Evolutionary conservation across 805 yeast genomes (phyloP).

Genomic region (Cyberlindnera meyerae): DNA sequence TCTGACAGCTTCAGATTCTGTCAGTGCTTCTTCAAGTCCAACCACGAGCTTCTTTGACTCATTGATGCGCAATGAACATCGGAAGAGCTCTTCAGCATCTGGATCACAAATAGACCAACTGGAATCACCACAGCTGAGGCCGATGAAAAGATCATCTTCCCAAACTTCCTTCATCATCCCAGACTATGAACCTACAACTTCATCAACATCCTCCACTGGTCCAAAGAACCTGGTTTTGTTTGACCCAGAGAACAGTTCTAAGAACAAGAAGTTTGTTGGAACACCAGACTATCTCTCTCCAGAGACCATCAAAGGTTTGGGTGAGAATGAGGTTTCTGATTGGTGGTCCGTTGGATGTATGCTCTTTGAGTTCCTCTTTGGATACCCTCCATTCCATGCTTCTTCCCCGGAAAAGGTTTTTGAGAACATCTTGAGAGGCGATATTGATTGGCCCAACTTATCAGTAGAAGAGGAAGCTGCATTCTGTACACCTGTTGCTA

Average conservation of each 20-base stretch:
- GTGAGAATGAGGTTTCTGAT: constrained; percentile 80
- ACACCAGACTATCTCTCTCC: constrained; percentile 98
- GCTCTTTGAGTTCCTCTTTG: constrained; percentile 84
- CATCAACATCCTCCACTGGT: constrained; percentile 6
- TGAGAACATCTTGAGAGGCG: constrained; percentile 67
- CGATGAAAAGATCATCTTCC: constrained; percentile 45
- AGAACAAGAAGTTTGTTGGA: constrained; percentile 74
- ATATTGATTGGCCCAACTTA: constrained; percentile 80
- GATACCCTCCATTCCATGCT: constrained; percentile 93
- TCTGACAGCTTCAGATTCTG: constrained; percentile 14
- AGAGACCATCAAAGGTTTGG: constrained; percentile 81
- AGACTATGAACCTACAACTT: constrained; percentile 40
- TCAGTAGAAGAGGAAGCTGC: constrained; percentile 47
- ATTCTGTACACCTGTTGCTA: constrained; percentile 61
- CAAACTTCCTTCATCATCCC: constrained; percentile 53
- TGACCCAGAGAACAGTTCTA: constrained; percentile 60
- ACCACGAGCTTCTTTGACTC: constrained; percentile 28
- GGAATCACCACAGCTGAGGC: constrained; percentile 46
- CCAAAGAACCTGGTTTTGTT: constrained; percentile 54
- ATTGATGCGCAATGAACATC: constrained; percentile 17
- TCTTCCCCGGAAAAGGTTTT: constrained; percentile 75
- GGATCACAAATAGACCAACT: constrained; percentile 5
- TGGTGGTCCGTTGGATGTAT: constrained; percentile 99
- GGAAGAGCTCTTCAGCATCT: constrained; percentile 10
- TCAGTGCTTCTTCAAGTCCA: constrained; percentile 26